phyloP scores from a whole-genome alignment of 371 early-diverging fungal species.

The Circinella umbellata region DNA sequence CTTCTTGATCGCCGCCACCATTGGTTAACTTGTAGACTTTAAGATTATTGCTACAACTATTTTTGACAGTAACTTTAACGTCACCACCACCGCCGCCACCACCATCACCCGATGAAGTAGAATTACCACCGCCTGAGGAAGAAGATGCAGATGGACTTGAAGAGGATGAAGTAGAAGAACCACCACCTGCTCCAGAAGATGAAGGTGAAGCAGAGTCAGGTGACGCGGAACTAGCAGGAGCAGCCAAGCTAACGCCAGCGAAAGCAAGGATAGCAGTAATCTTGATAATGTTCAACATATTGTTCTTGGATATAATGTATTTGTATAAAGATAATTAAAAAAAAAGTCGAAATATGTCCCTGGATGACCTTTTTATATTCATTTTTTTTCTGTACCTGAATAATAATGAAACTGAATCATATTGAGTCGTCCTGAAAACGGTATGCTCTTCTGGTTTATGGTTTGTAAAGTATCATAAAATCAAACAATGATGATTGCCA shows the following conservation, averaged over 20 bases:
- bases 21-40: slow-evolving; percentile 42
- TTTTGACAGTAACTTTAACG: slow-evolving; percentile 44
- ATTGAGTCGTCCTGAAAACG: neutral
- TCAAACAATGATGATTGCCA: too few species aligned
- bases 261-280: slow-evolving; percentile 20
- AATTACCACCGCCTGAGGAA: slow-evolving; percentile 3
- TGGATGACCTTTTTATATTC: neutral
- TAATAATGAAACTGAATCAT: neutral
- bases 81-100: neutral
- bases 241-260: slow-evolving; percentile 25
- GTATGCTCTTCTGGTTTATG: neutral
- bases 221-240: slow-evolving; percentile 15
- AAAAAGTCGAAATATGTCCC: slow-evolving; percentile 1
- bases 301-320: neutral
- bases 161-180: slow-evolving; percentile 1
- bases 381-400: neutral
- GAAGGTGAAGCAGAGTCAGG: slow-evolving; percentile 1
- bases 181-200: neutral
- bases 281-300: slow-evolving; percentile 27
- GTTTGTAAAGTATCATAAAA: neutral
- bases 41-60: slow-evolving; percentile 31
- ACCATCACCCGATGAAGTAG: slow-evolving; percentile 5
- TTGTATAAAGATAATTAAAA: neutral
- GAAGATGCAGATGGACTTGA: neutral
- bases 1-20: slow-evolving; percentile 7